These are phyloP conservation scores for Pichia kluyveri DNA, from an alignment of 805 yeast genomes.

Conservation along the genomic window DNA sequence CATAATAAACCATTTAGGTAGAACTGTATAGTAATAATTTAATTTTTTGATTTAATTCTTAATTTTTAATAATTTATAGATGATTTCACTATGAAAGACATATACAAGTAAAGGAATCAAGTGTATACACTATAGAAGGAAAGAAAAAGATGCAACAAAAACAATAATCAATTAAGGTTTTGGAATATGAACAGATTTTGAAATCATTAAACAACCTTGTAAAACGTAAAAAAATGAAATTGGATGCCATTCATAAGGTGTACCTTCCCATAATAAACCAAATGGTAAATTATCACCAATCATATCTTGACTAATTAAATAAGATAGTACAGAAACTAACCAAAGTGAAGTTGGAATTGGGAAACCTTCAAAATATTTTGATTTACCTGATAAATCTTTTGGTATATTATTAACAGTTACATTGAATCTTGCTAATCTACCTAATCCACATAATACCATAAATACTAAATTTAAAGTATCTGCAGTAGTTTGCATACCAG, in stretches of 20 bases:
- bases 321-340: slow-evolving; percentile 67
- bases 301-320: slow-evolving; percentile 37
- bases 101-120: too few relatives aligned
- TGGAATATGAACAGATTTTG: slow-evolving; percentile 85
- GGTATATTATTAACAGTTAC: slow-evolving; percentile 91
- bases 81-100: too few relatives aligned
- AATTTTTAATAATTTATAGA: too few relatives aligned
- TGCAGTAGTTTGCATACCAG: slow-evolving; percentile 78
- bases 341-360: slow-evolving; percentile 87
- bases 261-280: slow-evolving; percentile 48
- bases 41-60: too few relatives aligned
- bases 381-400: slow-evolving; percentile 78
- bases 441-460: slow-evolving; percentile 88
- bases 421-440: slow-evolving; percentile 91
- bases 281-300: slow-evolving; percentile 47
- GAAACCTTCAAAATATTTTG: slow-evolving; percentile 89
- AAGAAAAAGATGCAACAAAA: background rate
- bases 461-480: slow-evolving; percentile 71
- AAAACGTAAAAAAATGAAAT: slow-evolving; percentile 51
- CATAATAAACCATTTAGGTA: slow-evolving; percentile 21
- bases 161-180: slow-evolving; percentile 39
- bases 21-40: background rate
- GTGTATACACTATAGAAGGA: too few relatives aligned
- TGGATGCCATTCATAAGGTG: slow-evolving; percentile 68
- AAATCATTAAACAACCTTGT: slow-evolving; percentile 87